phyloP scores from a whole-genome alignment of 176 grass and related monocot species.

The Rhynchospora tenuis region DNA sequence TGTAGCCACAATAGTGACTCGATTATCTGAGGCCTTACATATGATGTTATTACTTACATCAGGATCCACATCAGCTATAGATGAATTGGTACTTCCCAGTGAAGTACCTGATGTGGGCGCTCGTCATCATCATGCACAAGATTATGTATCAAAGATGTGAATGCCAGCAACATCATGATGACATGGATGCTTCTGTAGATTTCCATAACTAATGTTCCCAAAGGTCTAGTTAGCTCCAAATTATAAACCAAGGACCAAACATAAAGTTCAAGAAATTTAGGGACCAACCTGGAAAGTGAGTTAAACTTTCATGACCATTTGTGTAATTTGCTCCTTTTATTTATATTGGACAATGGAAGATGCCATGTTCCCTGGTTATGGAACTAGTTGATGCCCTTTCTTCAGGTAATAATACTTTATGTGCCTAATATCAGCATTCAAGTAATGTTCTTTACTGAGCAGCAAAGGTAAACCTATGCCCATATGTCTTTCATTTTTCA shows the following conservation, averaged over 20 bases:
- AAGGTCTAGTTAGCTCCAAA: not conserved
- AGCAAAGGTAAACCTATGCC: not conserved
- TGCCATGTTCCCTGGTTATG: not conserved
- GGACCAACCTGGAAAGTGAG: not conserved
- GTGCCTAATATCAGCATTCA: not conserved
- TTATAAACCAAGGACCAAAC: not conserved
- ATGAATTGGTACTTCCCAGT: not conserved
- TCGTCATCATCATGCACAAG: not conserved
- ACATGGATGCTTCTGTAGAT: not conserved
- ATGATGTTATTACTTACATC: not conserved
- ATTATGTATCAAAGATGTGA: not conserved
- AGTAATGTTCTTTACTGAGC: not conserved
- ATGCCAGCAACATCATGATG: not conserved
- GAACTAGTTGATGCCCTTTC: not conserved
- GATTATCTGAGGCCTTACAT: not conserved
- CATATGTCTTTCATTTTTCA: not conserved
- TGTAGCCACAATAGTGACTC: not conserved
- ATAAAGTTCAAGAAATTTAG: not conserved
- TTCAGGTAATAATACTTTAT: not conserved
- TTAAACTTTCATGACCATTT: not conserved
- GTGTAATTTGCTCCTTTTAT: not conserved
- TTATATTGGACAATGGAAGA: not conserved
- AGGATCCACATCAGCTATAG: not conserved
- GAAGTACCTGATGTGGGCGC: not conserved
- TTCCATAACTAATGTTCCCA: not conserved